A percentile compares a stretch with the other conserved stretches of the same genome.
These are phyloP conservation scores for Entophlyctis luteolus DNA, from an alignment of 192 early-diverging fungal species.

Conservation along the genomic window DNA sequence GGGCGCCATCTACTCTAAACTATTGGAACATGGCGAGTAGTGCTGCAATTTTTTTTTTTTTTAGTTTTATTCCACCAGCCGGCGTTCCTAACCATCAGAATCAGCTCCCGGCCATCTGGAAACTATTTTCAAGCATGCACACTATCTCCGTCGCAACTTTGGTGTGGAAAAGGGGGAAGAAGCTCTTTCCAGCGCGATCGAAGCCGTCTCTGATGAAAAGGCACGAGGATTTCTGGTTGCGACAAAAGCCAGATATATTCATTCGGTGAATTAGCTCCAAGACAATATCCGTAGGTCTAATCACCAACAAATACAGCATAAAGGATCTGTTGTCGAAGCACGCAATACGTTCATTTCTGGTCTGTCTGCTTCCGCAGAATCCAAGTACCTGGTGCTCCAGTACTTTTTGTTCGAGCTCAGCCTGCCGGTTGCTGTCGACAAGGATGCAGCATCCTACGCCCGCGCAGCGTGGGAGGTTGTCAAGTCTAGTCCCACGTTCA, in stretches of 20 bases:
- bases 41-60: not conserved
- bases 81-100: not conserved
- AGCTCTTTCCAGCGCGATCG: slow-evolving; percentile 41
- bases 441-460: slow-evolving; percentile 38
- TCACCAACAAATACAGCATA: not conserved
- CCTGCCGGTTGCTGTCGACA: slow-evolving; percentile 44
- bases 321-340: slow-evolving; percentile 28
- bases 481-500: slow-evolving; percentile 37
- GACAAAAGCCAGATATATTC: slow-evolving; percentile 47
- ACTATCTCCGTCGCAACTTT: slow-evolving; percentile 62
- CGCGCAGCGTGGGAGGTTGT: slow-evolving; percentile 49
- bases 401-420: slow-evolving; percentile 64
- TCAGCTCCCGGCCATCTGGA: slow-evolving; percentile 67
- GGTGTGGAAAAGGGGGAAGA: slow-evolving; percentile 37
- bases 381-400: slow-evolving; percentile 54
- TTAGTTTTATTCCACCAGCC: not conserved
- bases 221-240: slow-evolving; percentile 53
- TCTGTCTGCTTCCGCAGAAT: slow-evolving; percentile 36
- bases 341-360: slow-evolving; percentile 47
- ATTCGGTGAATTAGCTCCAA: slow-evolving; percentile 36
- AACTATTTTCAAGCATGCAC: slow-evolving; percentile 54
- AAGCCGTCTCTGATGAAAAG: slow-evolving; percentile 39
- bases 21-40: slow-evolving; percentile 52
- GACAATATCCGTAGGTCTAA: not conserved
- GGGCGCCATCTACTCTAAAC: slow-evolving; percentile 50